Conservation (phyloP, 2,329 filamentous ascomycete genomes). For the Ophiostoma sp. region DNA sequence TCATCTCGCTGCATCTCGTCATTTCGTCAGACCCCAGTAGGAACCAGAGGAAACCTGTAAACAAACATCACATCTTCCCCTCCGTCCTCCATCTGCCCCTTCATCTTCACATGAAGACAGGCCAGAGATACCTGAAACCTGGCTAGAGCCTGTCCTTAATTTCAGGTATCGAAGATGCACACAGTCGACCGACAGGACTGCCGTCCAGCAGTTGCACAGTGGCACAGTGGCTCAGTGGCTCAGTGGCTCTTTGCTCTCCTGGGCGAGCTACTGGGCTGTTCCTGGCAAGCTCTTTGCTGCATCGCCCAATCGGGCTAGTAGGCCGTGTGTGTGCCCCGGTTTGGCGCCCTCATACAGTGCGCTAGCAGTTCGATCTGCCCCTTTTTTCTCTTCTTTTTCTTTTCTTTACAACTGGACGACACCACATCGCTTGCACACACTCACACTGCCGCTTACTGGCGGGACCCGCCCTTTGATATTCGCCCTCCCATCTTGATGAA, state of each 20-base stretch:
- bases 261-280: background rate
- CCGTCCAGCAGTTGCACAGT: background rate
- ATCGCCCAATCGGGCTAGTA: constrained; percentile 12
- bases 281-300: constrained; percentile 3
- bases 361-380: background rate
- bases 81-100: background rate
- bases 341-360: constrained; percentile 1
- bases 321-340: background rate
- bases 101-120: constrained; percentile 10
- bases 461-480: constrained; percentile 11
- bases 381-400: background rate
- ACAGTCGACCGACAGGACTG: background rate
- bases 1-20: constrained; percentile 11
- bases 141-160: constrained; percentile 15
- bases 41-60: background rate
- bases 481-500: background rate
- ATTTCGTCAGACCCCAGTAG: constrained; percentile 6
- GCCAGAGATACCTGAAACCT: constrained; percentile 14
- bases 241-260: background rate
- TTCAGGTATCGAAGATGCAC: constrained; percentile 10
- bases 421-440: background rate
- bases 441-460: background rate
- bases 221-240: too few relatives aligned
- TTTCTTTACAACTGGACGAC: background rate
- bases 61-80: background rate